Conservation (phyloP, 306 rosid genomes). For the Malus asiatica region DNA sequence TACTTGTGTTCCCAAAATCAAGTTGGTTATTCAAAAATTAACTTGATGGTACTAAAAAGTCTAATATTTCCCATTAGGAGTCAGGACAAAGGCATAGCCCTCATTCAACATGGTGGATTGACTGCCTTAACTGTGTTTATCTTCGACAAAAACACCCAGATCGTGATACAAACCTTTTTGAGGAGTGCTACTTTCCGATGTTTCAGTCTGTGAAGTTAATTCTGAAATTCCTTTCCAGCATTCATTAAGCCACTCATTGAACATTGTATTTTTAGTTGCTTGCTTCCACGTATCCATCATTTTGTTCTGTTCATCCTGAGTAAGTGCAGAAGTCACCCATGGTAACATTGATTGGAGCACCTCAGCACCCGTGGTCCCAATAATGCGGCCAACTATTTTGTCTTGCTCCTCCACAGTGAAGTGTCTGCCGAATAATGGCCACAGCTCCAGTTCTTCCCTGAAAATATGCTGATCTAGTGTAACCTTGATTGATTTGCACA, state of each 20-base stretch:
- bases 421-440: constrained; percentile 94
- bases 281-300: constrained; percentile 99
- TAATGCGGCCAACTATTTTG: constrained; percentile 88
- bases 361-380: constrained; percentile 99
- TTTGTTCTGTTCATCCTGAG: constrained; percentile 92
- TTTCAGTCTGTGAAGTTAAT: constrained; percentile 42
- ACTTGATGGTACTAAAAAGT: not conserved
- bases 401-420: constrained; percentile 98
- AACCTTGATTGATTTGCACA: constrained; percentile 92
- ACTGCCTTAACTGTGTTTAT: not conserved
- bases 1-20: not conserved
- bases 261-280: constrained; percentile 98
- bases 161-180: constrained; percentile 48
- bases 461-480: constrained; percentile 93
- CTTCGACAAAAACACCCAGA: constrained; percentile 5
- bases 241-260: constrained; percentile 96
- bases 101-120: not conserved
- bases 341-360: constrained; percentile 99
- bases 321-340: constrained; percentile 98
- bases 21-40: too few relatives aligned
- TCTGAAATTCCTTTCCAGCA: constrained; percentile 84
- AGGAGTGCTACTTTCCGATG: constrained; percentile 40
- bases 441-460: constrained; percentile 94
- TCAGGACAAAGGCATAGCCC: not conserved
- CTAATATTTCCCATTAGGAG: not conserved